Evolutionary conservation across 306 rosid genomes (phyloP).

Genomic region (Prunus davidiana): DNA sequence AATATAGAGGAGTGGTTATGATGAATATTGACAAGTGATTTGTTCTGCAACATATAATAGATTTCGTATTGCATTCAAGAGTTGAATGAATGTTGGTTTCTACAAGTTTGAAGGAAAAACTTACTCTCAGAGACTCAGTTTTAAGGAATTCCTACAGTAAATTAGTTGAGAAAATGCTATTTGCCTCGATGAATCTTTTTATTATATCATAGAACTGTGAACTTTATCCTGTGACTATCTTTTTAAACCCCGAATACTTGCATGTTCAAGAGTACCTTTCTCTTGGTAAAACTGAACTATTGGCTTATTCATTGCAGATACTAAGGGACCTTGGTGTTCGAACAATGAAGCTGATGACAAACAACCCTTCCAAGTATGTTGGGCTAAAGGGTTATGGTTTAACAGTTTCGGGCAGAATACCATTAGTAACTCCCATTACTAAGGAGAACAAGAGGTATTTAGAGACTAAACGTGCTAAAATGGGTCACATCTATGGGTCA

Average conservation of each 20-base stretch:
- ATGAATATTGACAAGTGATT: no score
- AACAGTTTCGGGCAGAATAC: constrained; percentile 34
- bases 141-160: no score
- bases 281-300: constrained; percentile 34
- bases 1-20: no score
- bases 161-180: no score
- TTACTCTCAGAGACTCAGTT: no score
- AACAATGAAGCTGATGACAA: constrained; percentile 45
- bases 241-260: constrained; percentile 54
- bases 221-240: constrained; percentile 33
- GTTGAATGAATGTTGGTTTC: no score
- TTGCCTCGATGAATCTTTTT: no score
- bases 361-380: constrained; percentile 32
- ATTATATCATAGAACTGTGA: constrained; percentile 46
- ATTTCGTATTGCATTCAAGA: no score
- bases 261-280: constrained; percentile 81
- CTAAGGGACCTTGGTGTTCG: constrained; percentile 42
- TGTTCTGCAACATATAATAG: no score
- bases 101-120: no score
- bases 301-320: constrained; percentile 34
- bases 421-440: constrained; percentile 30
- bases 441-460: constrained; percentile 24
- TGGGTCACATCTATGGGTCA: constrained; percentile 20
- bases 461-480: constrained; percentile 26
- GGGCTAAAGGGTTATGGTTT: constrained; percentile 48